These are phyloP conservation scores for Ambrosia artemisiifolia DNA, from an alignment of 129 eudicot genomes.

Conservation along the genomic window DNA sequence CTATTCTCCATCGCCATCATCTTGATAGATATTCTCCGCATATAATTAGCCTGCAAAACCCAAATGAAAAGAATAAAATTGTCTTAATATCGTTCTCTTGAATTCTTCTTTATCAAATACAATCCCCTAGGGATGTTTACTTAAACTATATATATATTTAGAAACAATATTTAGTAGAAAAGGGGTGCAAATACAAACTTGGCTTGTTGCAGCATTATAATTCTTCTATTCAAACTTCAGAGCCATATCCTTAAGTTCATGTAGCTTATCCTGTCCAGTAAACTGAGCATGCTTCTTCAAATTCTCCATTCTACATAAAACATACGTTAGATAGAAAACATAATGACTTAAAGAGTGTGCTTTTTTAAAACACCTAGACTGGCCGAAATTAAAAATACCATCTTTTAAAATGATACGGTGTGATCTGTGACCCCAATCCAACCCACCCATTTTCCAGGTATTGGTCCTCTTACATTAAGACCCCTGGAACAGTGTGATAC, in stretches of 20 bases:
- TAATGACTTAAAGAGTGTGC: too few species aligned
- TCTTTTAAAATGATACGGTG: too few species aligned
- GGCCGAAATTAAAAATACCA: too few species aligned
- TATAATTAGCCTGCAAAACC: constrained; percentile 64
- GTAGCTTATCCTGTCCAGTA: constrained; percentile 71
- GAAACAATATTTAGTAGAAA: background rate
- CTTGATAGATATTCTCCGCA: constrained; percentile 73
- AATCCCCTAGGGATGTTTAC: background rate
- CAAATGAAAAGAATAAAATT: too few species aligned
- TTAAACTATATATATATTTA: background rate
- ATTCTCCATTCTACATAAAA: constrained; percentile 54
- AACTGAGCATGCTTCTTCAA: constrained; percentile 72
- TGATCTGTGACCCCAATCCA: too few species aligned
- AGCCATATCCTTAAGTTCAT: constrained; percentile 59
- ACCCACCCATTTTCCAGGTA: too few species aligned
- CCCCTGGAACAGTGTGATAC: too few species aligned
- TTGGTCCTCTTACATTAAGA: too few species aligned
- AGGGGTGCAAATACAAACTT: too few species aligned
- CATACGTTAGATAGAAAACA: background rate
- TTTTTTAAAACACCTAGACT: too few species aligned
- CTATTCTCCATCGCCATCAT: constrained; percentile 66
- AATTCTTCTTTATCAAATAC: constrained; percentile 1
- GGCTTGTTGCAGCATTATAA: constrained; percentile 65
- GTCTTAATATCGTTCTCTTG: background rate
- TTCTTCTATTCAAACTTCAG: constrained; percentile 65